phyloP scores from a whole-genome alignment of 192 early-diverging fungal genomes.

The Rhizoclosmatium sp. region DNA sequence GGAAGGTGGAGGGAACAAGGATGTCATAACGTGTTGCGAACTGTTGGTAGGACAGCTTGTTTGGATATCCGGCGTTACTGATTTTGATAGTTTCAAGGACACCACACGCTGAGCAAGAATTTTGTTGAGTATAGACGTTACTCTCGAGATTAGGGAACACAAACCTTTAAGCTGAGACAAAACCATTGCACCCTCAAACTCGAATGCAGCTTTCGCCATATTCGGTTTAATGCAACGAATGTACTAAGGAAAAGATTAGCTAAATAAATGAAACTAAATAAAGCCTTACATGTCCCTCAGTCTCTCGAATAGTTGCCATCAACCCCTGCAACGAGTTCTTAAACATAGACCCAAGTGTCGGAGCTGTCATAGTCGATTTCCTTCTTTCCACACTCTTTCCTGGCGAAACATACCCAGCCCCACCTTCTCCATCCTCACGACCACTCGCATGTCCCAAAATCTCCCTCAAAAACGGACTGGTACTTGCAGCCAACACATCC shows the following conservation, averaged over 20 bases:
- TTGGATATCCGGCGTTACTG: constrained; percentile 86
- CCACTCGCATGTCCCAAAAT: constrained; percentile 44
- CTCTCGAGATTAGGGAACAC: constrained; percentile 69
- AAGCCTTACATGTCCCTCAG: constrained; percentile 63
- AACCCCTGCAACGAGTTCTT: constrained; percentile 72
- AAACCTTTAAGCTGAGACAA: constrained; percentile 76
- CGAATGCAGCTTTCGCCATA: constrained; percentile 84
- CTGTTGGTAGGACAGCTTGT: constrained; percentile 78
- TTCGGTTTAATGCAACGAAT: constrained; percentile 97
- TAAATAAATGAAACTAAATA: background rate
- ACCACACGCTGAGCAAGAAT: constrained; percentile 76
- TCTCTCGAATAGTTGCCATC: constrained; percentile 88
- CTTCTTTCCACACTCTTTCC: background rate
- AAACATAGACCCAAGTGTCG: constrained; percentile 90
- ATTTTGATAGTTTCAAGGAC: constrained; percentile 94
- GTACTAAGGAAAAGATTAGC: constrained; percentile 57
- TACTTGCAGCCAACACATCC: constrained; percentile 70
- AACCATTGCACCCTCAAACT: constrained; percentile 91
- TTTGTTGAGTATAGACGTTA: background rate
- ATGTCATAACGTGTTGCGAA: constrained; percentile 75
- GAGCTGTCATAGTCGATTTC: constrained; percentile 59
- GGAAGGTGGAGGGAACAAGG: constrained; percentile 13
- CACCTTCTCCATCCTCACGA: constrained; percentile 26
- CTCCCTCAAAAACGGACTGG: constrained; percentile 75
- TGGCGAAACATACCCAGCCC: no score